A percentile compares a stretch with the other conserved stretches of the same genome.
Conservation (phyloP, 2,329 filamentous ascomycete genomes). For the Cladobotryum protrusum region DNA sequence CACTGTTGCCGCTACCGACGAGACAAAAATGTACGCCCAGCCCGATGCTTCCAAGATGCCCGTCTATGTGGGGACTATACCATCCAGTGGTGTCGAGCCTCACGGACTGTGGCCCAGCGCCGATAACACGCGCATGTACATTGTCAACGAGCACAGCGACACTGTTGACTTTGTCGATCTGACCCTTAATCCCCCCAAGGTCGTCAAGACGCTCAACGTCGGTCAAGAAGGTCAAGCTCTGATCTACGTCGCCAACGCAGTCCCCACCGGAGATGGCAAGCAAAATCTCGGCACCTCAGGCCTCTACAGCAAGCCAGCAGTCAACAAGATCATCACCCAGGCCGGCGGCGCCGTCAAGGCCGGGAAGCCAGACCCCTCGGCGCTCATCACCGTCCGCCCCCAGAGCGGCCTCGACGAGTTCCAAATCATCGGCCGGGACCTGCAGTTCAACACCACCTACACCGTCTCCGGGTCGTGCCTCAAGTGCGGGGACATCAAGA, state of each 20-base stretch:
- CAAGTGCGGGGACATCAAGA: neutral
- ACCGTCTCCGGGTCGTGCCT: slow-evolving; percentile 5
- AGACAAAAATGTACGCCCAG: slow-evolving; percentile 11
- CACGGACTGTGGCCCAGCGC: slow-evolving; percentile 13
- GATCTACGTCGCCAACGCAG: slow-evolving; percentile 11
- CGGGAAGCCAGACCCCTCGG: neutral
- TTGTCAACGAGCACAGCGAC: slow-evolving; percentile 14
- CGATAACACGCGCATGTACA: slow-evolving; percentile 11
- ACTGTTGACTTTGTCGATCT: slow-evolving; percentile 12
- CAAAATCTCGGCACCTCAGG: slow-evolving; percentile 11
- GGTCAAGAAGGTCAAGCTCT: slow-evolving; percentile 13
- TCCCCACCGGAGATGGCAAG: slow-evolving; percentile 8
- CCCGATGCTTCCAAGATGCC: slow-evolving; percentile 1
- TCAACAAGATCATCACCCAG: slow-evolving; percentile 8
- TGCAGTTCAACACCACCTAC: slow-evolving; percentile 12
- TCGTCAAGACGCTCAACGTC: slow-evolving; percentile 8
- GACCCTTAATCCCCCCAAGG: slow-evolving; percentile 1
- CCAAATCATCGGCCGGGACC: slow-evolving; percentile 11
- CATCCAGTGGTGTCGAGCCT: slow-evolving; percentile 9
- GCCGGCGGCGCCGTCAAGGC: no score
- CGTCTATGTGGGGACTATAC: slow-evolving; percentile 8
- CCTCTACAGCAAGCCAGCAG: slow-evolving; percentile 3
- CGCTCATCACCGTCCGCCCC: slow-evolving; percentile 11
- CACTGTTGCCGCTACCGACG: slow-evolving; percentile 10
- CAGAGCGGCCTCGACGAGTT: slow-evolving; percentile 13